phyloP scores from a whole-genome alignment of 2,329 filamentous ascomycete species.

The Colletotrichum caudatum region DNA sequence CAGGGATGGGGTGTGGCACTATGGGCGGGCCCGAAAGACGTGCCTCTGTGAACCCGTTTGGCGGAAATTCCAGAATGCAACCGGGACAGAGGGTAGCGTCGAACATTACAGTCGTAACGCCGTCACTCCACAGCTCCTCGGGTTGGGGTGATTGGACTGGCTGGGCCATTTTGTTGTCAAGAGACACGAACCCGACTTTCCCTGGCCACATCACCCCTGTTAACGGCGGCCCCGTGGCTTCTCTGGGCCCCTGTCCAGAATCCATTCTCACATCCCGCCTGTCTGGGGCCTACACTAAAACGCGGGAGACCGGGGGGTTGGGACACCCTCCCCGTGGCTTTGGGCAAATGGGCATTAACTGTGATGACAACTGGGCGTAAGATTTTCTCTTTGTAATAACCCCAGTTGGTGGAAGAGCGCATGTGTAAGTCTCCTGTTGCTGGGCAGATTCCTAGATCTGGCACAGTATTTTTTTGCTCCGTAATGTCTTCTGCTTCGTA shows the following conservation, averaged over 20 bases:
- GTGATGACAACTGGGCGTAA: not conserved
- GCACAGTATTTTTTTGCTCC: not conserved
- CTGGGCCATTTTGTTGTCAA: conserved; percentile 25
- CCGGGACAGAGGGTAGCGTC: conserved; percentile 26
- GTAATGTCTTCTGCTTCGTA: not conserved
- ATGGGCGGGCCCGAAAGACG: conserved; percentile 19
- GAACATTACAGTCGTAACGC: conserved; percentile 27
- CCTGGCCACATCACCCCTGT: conserved; percentile 4
- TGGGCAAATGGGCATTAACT: conserved; percentile 24
- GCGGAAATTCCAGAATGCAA: conserved; percentile 20
- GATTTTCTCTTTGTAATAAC: not conserved
- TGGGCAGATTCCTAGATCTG: conserved; percentile 3
- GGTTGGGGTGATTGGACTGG: conserved; percentile 14
- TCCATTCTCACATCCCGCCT: conserved; percentile 31
- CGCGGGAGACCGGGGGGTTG: conserved; percentile 33
- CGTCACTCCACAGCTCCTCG: conserved; percentile 25
- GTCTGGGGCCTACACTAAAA: conserved; percentile 19
- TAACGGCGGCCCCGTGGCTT: conserved; percentile 19
- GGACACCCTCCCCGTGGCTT: conserved; percentile 3
- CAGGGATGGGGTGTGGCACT: conserved; percentile 33
- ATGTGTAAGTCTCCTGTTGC: conserved; percentile 41
- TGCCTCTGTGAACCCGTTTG: conserved; percentile 28
- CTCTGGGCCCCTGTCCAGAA: conserved; percentile 14
- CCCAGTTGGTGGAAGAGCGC: conserved; percentile 17
- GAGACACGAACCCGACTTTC: conserved; percentile 30